Evolutionary conservation across 106 monocot species (phyloP).

Genomic region (Cymbidium sinense): DNA sequence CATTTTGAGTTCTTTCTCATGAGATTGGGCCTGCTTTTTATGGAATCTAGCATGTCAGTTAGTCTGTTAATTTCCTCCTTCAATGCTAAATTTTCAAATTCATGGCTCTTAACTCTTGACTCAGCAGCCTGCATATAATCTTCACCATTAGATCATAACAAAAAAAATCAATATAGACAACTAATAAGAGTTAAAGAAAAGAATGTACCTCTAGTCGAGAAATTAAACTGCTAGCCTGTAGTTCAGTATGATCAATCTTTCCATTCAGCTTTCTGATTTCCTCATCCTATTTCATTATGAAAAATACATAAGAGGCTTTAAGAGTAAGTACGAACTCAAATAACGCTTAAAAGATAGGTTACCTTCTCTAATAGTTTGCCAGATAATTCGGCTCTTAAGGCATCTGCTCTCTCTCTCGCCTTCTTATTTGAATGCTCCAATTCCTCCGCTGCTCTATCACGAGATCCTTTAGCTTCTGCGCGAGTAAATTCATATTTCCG

Average conservation of each 20-base stretch:
- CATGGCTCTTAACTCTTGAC: not conserved
- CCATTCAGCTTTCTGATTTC: slow-evolving; percentile 58
- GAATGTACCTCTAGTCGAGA: slow-evolving; percentile 24
- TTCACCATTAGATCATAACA: not conserved
- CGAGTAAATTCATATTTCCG: slow-evolving; percentile 72
- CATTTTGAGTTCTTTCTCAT: slow-evolving; percentile 56
- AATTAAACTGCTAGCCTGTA: slow-evolving; percentile 33
- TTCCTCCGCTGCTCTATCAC: slow-evolving; percentile 64
- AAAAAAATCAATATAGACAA: slow-evolving; percentile 1
- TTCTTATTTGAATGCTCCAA: slow-evolving; percentile 77
- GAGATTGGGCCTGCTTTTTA: slow-evolving; percentile 42
- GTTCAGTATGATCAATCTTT: slow-evolving; percentile 52
- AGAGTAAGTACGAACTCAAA: not conserved
- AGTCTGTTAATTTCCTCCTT: slow-evolving; percentile 52
- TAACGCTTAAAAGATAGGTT: not conserved
- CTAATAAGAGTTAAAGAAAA: not conserved
- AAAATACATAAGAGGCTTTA: not conserved
- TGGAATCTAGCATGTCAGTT: slow-evolving; percentile 41
- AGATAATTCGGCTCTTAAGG: slow-evolving; percentile 53
- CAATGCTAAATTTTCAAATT: slow-evolving; percentile 44
- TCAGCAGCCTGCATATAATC: slow-evolving; percentile 3
- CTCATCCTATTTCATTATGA: slow-evolving; percentile 43
- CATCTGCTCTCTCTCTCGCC: slow-evolving; percentile 80
- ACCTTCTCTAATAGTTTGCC: slow-evolving; percentile 3
- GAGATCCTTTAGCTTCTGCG: slow-evolving; percentile 65